Percentiles rank a stretch among this genome's conserved stretches.
Conservation (phyloP, 1,284 basidiomycete genomes). For the Neonothopanus nambi region DNA sequence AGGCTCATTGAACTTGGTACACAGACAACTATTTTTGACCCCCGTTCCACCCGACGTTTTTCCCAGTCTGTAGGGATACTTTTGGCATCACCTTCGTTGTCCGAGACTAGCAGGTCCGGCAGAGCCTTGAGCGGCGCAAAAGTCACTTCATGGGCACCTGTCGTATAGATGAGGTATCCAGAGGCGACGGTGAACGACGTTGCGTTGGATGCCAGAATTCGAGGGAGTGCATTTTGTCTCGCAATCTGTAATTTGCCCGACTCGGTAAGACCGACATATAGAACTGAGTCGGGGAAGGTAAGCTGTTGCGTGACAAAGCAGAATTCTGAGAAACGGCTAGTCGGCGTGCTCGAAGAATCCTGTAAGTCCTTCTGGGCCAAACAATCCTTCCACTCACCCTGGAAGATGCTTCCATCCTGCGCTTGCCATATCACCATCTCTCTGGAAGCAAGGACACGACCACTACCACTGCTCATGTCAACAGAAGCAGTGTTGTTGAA, state of each 20-base stretch:
- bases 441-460: slow-evolving; percentile 42
- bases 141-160: slow-evolving; percentile 78
- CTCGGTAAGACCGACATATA: slow-evolving; percentile 69
- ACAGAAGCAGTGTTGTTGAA: background rate
- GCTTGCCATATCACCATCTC: slow-evolving; percentile 46
- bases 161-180: slow-evolving; percentile 86
- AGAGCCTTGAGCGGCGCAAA: slow-evolving; percentile 66
- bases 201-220: slow-evolving; percentile 56
- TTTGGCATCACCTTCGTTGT: slow-evolving; percentile 25
- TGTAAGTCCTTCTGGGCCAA: slow-evolving; percentile 20
- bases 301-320: slow-evolving; percentile 48
- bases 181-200: slow-evolving; percentile 85
- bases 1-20: slow-evolving; percentile 87
- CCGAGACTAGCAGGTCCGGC: slow-evolving; percentile 25
- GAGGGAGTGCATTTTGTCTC: slow-evolving; percentile 22
- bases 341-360: slow-evolving; percentile 23
- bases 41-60: slow-evolving; percentile 80
- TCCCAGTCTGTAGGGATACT: slow-evolving; percentile 56
- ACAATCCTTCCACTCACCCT: slow-evolving; percentile 41
- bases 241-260: slow-evolving; percentile 65
- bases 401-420: slow-evolving; percentile 49
- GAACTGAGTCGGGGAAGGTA: slow-evolving; percentile 15
- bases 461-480: slow-evolving; percentile 36
- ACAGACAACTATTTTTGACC: slow-evolving; percentile 82
- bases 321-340: slow-evolving; percentile 58